phyloP scores from a whole-genome alignment of 108 stramenopile species.

The Stephanodiscus triporus region DNA sequence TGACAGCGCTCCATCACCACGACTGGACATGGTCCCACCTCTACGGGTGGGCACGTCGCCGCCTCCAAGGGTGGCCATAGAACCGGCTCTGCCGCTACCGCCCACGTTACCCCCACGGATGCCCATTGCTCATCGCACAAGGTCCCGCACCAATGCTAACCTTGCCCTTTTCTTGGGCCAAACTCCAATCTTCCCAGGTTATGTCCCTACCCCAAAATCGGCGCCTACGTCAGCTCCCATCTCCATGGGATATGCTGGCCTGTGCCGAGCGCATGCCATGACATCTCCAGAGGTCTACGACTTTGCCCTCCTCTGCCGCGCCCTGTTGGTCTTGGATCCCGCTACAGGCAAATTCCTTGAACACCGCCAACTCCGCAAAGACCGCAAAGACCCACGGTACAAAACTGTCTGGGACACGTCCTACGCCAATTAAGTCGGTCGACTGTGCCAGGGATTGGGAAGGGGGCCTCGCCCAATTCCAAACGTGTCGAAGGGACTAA shows the following conservation, averaged over 20 bases:
- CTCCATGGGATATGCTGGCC: background rate
- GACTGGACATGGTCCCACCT: background rate
- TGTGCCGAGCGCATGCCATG: background rate
- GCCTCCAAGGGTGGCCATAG: conserved; percentile 1
- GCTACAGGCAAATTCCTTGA: background rate
- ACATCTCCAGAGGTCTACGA: background rate
- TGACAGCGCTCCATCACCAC: background rate
- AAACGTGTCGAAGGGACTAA: background rate
- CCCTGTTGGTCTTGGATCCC: background rate
- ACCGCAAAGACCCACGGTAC: background rate
- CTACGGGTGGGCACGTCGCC: background rate
- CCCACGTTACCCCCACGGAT: background rate
- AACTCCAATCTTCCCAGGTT: no score
- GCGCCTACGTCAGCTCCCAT: background rate
- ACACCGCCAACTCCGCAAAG: background rate
- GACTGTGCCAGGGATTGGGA: background rate
- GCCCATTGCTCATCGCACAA: background rate
- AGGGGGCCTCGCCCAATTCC: background rate
- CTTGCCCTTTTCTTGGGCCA: no score
- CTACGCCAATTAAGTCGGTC: background rate
- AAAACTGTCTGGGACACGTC: background rate
- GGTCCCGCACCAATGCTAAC: background rate
- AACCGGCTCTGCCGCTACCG: background rate
- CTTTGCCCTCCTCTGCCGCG: background rate
- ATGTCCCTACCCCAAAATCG: no score